phyloP scores from a whole-genome alignment of 2,329 filamentous ascomycete genomes.

The Colletotrichum orbiculare region DNA sequence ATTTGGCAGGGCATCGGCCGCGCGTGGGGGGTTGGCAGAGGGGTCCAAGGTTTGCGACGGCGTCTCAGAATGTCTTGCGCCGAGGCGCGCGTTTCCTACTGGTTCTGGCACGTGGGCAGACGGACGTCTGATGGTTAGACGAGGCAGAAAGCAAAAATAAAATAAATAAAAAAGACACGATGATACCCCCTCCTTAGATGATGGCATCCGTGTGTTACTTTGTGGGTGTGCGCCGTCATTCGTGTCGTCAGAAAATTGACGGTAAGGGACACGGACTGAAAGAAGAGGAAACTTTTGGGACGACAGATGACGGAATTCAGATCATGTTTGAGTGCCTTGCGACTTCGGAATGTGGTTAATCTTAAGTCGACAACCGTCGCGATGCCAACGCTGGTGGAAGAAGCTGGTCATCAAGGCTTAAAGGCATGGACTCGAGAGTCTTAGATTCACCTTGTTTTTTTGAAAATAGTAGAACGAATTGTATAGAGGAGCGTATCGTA shows the following conservation, averaged over 20 bases:
- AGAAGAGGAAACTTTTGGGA: conserved; percentile 10
- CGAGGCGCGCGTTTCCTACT: conserved; percentile 13
- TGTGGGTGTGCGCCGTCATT: conserved; percentile 20
- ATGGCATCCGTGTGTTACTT: conserved; percentile 2
- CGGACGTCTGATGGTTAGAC: not conserved
- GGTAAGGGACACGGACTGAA: conserved; percentile 19
- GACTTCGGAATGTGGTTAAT: not conserved
- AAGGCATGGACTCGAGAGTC: not conserved
- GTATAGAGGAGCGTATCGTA: too few relatives aligned
- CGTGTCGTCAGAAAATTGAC: conserved; percentile 18
- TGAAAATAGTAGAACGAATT: too few relatives aligned
- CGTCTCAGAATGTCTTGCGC: conserved; percentile 29
- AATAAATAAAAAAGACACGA: not conserved
- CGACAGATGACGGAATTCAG: conserved; percentile 5
- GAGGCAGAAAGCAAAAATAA: not conserved
- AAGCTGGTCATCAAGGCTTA: not conserved
- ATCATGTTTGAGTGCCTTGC: not conserved
- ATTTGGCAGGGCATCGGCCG: not conserved
- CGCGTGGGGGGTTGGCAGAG: conserved; percentile 2
- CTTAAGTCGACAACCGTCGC: not conserved
- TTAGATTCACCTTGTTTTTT: too few relatives aligned
- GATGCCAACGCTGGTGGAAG: not conserved
- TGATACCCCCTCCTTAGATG: conserved; percentile 4
- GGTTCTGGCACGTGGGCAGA: conserved; percentile 15
- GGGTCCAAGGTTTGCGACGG: conserved; percentile 13